Evolutionary conservation across 495 filamentous ascomycete species (phyloP).

Genomic region (Penicillium roqueforti): DNA sequence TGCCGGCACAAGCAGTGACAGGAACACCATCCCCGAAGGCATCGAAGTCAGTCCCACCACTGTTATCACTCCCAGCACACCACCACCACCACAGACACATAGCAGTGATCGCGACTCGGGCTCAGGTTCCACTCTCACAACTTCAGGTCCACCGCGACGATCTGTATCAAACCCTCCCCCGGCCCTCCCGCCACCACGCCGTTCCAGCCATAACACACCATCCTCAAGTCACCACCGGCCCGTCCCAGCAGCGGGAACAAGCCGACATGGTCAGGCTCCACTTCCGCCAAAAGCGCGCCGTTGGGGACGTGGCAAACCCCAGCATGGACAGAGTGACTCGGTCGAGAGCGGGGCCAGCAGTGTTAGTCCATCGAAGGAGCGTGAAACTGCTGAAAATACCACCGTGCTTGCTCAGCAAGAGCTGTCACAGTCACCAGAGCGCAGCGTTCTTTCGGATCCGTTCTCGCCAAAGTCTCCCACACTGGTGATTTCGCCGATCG

Average conservation of each 20-base stretch:
- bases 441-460: conserved; percentile 12
- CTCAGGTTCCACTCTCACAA: conserved; percentile 23
- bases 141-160: conserved; percentile 28
- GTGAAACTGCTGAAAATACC: conserved; percentile 10
- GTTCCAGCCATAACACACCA: conserved; percentile 26
- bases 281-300: conserved; percentile 40
- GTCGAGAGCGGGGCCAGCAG: conserved; percentile 19
- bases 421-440: background rate
- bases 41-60: conserved; percentile 21
- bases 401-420: background rate
- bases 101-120: conserved; percentile 26
- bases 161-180: conserved; percentile 41
- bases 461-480: conserved; percentile 27
- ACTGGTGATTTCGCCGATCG: conserved; percentile 15
- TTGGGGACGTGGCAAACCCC: conserved; percentile 29
- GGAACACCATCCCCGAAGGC: conserved; percentile 32
- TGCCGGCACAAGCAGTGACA: conserved; percentile 24
- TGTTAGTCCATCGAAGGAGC: conserved; percentile 16
- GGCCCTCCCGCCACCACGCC: conserved; percentile 39
- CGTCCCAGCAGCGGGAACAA: background rate
- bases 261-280: conserved; percentile 33
- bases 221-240: conserved; percentile 27
- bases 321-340: conserved; percentile 27
- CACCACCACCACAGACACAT: conserved; percentile 1
- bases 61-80: conserved; percentile 14